phyloP scores from a whole-genome alignment of 164 flowering plant species.

The Protea cynaroides region DNA sequence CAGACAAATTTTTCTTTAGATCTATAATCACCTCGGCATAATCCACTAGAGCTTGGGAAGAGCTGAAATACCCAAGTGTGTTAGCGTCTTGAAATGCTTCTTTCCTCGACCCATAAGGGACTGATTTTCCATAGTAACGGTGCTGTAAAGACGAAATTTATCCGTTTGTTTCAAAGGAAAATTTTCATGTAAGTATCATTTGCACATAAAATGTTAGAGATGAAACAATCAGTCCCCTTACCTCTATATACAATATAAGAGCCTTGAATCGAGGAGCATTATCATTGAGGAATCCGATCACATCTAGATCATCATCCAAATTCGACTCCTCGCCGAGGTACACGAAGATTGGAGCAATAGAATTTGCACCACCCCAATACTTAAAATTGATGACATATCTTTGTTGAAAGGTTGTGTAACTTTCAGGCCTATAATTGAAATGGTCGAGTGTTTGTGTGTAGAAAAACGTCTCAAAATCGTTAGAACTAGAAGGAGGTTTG shows the following conservation, averaged over 20 bases:
- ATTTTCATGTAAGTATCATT: too few relatives aligned
- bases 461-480: too few relatives aligned
- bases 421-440: conserved; percentile 26
- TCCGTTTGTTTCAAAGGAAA: too few relatives aligned
- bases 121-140: conserved; percentile 33
- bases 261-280: conserved; percentile 17
- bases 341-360: conserved; percentile 28
- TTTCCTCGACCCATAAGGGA: conserved; percentile 22
- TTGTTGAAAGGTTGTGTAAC: conserved; percentile 25
- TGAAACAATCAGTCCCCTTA: too few relatives aligned
- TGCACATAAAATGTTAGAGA: too few relatives aligned
- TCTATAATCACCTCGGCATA: neutral
- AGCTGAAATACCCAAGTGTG: neutral
- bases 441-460: conserved; percentile 12
- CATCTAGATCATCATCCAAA: neutral
- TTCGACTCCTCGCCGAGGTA: conserved; percentile 18
- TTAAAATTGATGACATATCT: conserved; percentile 17
- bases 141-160: too few relatives aligned
- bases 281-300: conserved; percentile 5
- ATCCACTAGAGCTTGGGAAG: neutral
- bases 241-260: conserved; percentile 20
- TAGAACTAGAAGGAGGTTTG: too few relatives aligned
- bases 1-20: neutral
- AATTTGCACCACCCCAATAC: conserved; percentile 29
- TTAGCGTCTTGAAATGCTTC: neutral